Percentiles rank a stretch among this genome's conserved stretches.
These are phyloP conservation scores for Plasmodium cynomolgi DNA, from an alignment of 169 alveolate genomes.

Conservation along the genomic window DNA sequence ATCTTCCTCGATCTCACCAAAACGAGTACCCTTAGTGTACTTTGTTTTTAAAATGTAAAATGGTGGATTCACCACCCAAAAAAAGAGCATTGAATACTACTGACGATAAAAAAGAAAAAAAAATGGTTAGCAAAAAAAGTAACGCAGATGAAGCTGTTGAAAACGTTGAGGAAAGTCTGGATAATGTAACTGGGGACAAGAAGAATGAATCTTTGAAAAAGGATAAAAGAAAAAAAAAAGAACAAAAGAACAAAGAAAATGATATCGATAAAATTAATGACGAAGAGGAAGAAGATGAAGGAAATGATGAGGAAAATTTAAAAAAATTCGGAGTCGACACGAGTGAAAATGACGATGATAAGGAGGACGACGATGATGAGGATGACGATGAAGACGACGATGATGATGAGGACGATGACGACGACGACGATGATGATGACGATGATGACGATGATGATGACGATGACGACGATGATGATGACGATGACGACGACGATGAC, in stretches of 20 bases:
- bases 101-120: slow-evolving; percentile 42
- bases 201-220: slow-evolving; percentile 30
- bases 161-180: slow-evolving; percentile 44
- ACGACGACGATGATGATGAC: slow-evolving; percentile 57
- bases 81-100: slow-evolving; percentile 56
- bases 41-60: slow-evolving; percentile 56
- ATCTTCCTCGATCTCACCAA: neutral
- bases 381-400: slow-evolving; percentile 22
- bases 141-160: slow-evolving; percentile 48
- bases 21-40: slow-evolving; percentile 52
- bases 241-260: slow-evolving; percentile 46
- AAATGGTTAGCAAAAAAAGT: slow-evolving; percentile 65
- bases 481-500: slow-evolving; percentile 61
- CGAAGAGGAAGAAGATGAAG: slow-evolving; percentile 59
- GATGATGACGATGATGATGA: slow-evolving; percentile 73
- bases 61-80: slow-evolving; percentile 69
- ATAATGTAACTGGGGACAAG: slow-evolving; percentile 22
- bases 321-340: slow-evolving; percentile 49
- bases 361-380: slow-evolving; percentile 16
- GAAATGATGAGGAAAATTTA: slow-evolving; percentile 36
- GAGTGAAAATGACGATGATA: slow-evolving; percentile 51
- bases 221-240: slow-evolving; percentile 59
- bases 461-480: slow-evolving; percentile 69
- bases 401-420: slow-evolving; percentile 45
- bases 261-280: slow-evolving; percentile 30